phyloP scores from a whole-genome alignment of 441 rosid genomes.

The Mallotus repandus region DNA sequence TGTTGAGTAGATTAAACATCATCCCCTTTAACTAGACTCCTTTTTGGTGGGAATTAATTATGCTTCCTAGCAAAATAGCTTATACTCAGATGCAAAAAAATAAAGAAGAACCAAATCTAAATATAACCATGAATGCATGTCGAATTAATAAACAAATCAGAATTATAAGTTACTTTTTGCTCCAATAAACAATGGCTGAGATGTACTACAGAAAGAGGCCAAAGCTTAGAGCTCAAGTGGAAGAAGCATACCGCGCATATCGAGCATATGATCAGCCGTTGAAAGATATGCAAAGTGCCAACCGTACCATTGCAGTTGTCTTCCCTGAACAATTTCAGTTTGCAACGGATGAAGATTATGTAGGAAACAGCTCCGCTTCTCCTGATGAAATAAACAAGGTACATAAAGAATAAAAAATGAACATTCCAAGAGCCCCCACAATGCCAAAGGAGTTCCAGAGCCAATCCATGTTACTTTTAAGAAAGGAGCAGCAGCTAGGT shows the following conservation, averaged over 20 bases:
- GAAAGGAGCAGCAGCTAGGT: conserved; percentile 41
- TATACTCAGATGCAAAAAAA: too few species aligned
- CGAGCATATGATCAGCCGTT: conserved; percentile 75
- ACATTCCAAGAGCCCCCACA: conserved; percentile 41
- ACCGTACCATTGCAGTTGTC: conserved; percentile 77
- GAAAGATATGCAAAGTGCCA: conserved; percentile 82
- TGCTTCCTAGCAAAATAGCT: too few species aligned
- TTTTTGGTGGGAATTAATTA: too few species aligned
- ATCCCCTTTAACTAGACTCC: too few species aligned
- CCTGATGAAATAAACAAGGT: conserved; percentile 8
- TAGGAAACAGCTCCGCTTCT: conserved; percentile 25
- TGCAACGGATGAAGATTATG: conserved; percentile 46
- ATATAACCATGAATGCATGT: too few species aligned
- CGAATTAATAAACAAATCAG: too few species aligned
- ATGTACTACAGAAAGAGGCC: conserved; percentile 83
- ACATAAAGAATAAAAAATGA: not conserved
- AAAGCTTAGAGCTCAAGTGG: conserved; percentile 65
- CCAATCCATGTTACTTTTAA: conserved; percentile 30
- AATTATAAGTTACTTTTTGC: too few species aligned
- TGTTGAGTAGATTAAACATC: not conserved
- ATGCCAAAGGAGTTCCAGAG: conserved; percentile 49
- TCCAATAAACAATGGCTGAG: too few species aligned
- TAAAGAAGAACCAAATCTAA: too few species aligned
- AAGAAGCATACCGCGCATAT: conserved; percentile 68
- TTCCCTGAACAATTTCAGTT: conserved; percentile 80